Percentiles rank a stretch among this genome's conserved stretches.
These are phyloP conservation scores for Pythium angustatum DNA, from an alignment of 352 stramenopile species.

Conservation along the genomic window DNA sequence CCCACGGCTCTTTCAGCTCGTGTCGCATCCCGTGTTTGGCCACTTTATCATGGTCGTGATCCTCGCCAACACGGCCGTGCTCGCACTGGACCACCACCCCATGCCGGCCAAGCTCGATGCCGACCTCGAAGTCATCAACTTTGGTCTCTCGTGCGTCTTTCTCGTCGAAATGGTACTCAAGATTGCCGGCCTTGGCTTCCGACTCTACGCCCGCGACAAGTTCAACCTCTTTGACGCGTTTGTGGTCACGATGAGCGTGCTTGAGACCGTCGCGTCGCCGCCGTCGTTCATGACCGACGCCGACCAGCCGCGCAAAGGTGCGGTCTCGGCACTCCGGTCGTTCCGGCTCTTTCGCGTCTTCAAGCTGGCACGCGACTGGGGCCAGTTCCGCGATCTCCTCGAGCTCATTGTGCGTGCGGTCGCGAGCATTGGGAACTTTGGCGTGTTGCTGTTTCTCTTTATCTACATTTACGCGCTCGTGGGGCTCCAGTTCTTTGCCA, in stretches of 20 bases:
- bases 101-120: constrained; percentile 57
- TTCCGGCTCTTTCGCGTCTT: constrained; percentile 93
- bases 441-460: constrained; percentile 93
- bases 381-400: constrained; percentile 90
- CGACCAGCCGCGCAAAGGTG: constrained; percentile 53
- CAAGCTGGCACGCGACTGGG: constrained; percentile 94
- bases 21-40: constrained; percentile 61
- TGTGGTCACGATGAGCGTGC: constrained; percentile 75
- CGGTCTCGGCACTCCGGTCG: constrained; percentile 82
- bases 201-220: constrained; percentile 67
- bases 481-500: constrained; percentile 93
- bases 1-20: constrained; percentile 52
- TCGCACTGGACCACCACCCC: constrained; percentile 82
- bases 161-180: constrained; percentile 83
- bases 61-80: constrained; percentile 78
- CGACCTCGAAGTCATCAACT: constrained; percentile 79
- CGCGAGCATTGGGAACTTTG: constrained; percentile 94
- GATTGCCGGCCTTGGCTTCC: constrained; percentile 72
- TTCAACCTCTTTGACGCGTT: constrained; percentile 89
- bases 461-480: constrained; percentile 95
- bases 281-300: constrained; percentile 67
- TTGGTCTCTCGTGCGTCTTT: constrained; percentile 75
- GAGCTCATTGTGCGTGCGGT: constrained; percentile 89
- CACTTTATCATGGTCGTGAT: constrained; percentile 76
- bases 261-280: constrained; percentile 68